phyloP scores from a whole-genome alignment of 352 stramenopile genomes.

The Globisporangium abappressorium region DNA sequence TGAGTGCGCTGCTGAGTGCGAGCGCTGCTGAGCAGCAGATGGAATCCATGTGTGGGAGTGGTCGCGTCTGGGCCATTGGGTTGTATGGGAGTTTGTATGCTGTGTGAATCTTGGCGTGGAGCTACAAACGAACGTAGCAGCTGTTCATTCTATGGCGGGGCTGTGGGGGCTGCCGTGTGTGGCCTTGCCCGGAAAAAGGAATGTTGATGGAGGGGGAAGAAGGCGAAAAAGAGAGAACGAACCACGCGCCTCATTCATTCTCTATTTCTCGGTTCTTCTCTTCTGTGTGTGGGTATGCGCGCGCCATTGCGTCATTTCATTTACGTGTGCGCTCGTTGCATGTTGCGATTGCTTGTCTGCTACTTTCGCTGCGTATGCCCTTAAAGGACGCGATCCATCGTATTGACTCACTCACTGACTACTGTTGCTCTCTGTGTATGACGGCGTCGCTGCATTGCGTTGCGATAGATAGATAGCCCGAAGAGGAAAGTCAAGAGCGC shows the following conservation, averaged over 20 bases:
- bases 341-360: background rate
- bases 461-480: background rate
- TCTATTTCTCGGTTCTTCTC: background rate
- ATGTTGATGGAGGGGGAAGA: slow-evolving; percentile 3
- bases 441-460: background rate
- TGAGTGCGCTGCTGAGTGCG: background rate
- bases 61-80: background rate
- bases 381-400: background rate
- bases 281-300: too few relatives aligned
- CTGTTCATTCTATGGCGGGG: slow-evolving; percentile 12
- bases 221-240: background rate
- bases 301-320: background rate
- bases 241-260: background rate
- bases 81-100: slow-evolving; percentile 28
- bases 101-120: slow-evolving; percentile 12
- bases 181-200: slow-evolving; percentile 11
- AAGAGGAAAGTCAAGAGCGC: slow-evolving; percentile 8
- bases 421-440: slow-evolving; percentile 1
- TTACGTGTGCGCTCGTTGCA: background rate
- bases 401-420: slow-evolving; percentile 3
- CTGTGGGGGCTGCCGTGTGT: background rate
- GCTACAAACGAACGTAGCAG: slow-evolving; percentile 2
- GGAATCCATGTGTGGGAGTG: background rate
- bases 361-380: background rate
- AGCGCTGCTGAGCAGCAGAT: background rate